Percentiles rank a stretch among this genome's conserved stretches.
Conservation (phyloP, 164 flowering plant species). For the Sedum album region DNA sequence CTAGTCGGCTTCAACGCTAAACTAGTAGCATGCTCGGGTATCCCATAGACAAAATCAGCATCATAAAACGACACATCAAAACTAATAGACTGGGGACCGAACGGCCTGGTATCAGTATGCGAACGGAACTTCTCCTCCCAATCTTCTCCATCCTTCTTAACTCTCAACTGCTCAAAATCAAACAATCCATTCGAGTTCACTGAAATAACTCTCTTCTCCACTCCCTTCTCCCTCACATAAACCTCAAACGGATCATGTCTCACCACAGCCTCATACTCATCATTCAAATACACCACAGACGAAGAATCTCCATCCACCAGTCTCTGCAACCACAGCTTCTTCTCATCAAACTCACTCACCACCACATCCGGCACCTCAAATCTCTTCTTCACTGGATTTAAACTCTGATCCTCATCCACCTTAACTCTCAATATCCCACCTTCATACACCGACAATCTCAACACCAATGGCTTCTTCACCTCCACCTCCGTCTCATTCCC, state of each 20-base stretch:
- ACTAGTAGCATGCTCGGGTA: slow-evolving; percentile 87
- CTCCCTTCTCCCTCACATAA: too few species aligned
- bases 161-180: slow-evolving; percentile 6
- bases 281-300: slow-evolving; percentile 46
- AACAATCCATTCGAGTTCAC: too few species aligned
- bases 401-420: slow-evolving; percentile 63
- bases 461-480: slow-evolving; percentile 43
- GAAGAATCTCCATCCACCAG: slow-evolving; percentile 39
- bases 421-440: slow-evolving; percentile 59
- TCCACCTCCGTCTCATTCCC: slow-evolving; percentile 7
- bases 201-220: too few species aligned
- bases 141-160: slow-evolving; percentile 57
- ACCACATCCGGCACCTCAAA: slow-evolving; percentile 83
- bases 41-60: slow-evolving; percentile 80
- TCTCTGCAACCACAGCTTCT: slow-evolving; percentile 82
- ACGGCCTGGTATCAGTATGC: slow-evolving; percentile 80
- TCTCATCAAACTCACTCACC: slow-evolving; percentile 35
- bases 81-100: slow-evolving; percentile 91
- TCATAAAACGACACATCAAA: slow-evolving; percentile 89
- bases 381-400: slow-evolving; percentile 53
- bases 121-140: slow-evolving; percentile 80
- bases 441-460: slow-evolving; percentile 55
- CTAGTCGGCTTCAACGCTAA: slow-evolving; percentile 68
- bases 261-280: slow-evolving; percentile 51
- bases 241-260: too few species aligned